Conservation (phyloP, 1,284 basidiomycete genomes). For the Hymenochaete sp. region DNA sequence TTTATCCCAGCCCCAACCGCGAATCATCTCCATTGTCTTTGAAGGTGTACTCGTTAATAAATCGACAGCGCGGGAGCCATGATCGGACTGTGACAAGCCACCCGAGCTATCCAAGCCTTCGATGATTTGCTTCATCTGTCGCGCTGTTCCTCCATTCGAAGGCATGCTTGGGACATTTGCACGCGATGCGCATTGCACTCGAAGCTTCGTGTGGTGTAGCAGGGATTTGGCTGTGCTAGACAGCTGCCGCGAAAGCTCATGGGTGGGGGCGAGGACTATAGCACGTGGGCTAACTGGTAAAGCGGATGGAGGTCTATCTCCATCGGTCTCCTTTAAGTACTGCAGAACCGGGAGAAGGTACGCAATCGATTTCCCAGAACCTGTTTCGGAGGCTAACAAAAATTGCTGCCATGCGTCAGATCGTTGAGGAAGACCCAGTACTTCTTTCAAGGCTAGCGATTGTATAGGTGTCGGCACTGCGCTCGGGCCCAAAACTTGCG, state of each 20-base stretch:
- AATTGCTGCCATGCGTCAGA: conserved; percentile 40
- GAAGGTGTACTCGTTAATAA: conserved; percentile 71
- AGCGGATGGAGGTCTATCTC: conserved; percentile 15
- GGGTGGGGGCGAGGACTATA: conserved; percentile 76
- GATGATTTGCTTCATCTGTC: conserved; percentile 40
- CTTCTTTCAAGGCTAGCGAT: conserved; percentile 52
- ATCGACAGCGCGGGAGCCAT: conserved; percentile 41
- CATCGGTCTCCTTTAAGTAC: conserved; percentile 57
- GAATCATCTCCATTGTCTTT: conserved; percentile 64
- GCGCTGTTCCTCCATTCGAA: conserved; percentile 31
- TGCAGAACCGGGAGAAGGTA: conserved; percentile 80
- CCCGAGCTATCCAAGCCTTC: conserved; percentile 21
- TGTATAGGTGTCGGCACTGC: conserved; percentile 68
- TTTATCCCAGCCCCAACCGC: conserved; percentile 59
- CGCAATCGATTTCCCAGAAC: conserved; percentile 85
- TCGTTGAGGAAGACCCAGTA: conserved; percentile 30
- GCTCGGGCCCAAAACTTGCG: conserved; percentile 44
- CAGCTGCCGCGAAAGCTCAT: conserved; percentile 78
- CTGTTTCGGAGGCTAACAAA: conserved; percentile 79
- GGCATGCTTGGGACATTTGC: conserved; percentile 40
- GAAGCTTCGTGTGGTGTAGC: conserved; percentile 66
- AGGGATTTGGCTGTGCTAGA: conserved; percentile 66
- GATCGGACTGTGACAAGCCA: conserved; percentile 25
- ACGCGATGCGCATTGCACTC: conserved; percentile 61
- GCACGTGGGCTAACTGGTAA: conserved; percentile 56